Evolutionary conservation across 176 grass and related monocot genomes (phyloP), one percentile per base, ranked within the genome.

Genomic region (Carex littledalei): DNA sequence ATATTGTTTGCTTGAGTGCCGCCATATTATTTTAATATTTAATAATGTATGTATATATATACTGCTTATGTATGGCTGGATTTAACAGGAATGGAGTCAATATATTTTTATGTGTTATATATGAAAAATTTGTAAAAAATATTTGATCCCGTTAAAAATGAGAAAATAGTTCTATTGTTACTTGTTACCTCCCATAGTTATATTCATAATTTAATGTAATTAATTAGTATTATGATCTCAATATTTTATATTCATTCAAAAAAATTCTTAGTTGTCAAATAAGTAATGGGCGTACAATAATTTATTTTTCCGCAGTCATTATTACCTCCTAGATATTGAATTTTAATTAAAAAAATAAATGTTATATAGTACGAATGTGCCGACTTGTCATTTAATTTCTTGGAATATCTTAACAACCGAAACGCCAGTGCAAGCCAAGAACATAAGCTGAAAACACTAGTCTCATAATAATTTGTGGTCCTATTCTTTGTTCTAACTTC

Each of bases 401-500:
- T 83, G 62, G 60, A 52, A 67, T 67, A 61, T 65, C 32, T 34
- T 31, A 67, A 83, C 61, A 50, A 26, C 32, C 37, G 24, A 63
- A 50, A 81, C 34, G 10, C 17, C 3, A 53, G 45, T 67, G 17
- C 32, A 83, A 83, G 60, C 80, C 80, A 83, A 83, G 39, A 83
- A 55, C 21, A 65, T 83, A 83, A 83, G 81, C 61, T 50, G 60
- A 67, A 68, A 83, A 31, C 9, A 4, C 8, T 45, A 22, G 6
- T 47, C 50, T 24, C 67, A 52, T 82, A 75, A 66, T 81, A 13
- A 62, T 43, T 63, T 13, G 31, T 82, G 57, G 59, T 47, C 60
- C 55, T 26, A 0, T 81, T 37, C 31, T 61, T 53, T 69, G 67
- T 78, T 52, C 73, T 61, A 35, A 61, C 2, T 20, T 12, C 3